A percentile compares a stretch with the other conserved stretches of the same genome.
Evolutionary conservation across 495 filamentous ascomycete genomes (phyloP).

Genomic region (Penicillium alfredii): DNA sequence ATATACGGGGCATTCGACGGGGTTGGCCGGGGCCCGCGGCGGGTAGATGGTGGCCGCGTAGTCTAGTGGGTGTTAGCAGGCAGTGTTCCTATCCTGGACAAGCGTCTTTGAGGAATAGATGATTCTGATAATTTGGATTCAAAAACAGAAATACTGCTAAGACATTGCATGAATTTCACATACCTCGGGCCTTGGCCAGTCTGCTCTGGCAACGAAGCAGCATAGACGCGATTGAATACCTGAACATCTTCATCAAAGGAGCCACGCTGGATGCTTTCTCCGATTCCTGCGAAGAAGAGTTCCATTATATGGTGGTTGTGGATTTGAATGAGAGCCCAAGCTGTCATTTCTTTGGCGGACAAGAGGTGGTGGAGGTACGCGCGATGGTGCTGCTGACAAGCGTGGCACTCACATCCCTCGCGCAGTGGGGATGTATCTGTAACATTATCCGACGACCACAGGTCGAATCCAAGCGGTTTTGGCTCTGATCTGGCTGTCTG

Average conservation of each 20-base stretch:
- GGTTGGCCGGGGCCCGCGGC: conserved; percentile 55
- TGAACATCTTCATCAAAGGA: conserved; percentile 57
- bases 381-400: conserved; percentile 76
- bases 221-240: conserved; percentile 58
- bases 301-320: conserved; percentile 76
- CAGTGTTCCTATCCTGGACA: too few species aligned
- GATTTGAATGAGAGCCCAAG: conserved; percentile 84
- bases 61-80: conserved; percentile 29
- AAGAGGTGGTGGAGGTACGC: conserved; percentile 87
- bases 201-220: conserved; percentile 59
- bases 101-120: too few species aligned
- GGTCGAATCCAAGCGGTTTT: conserved; percentile 63
- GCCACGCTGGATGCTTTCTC: conserved; percentile 51
- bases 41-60: conserved; percentile 82
- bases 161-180: too few species aligned
- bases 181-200: conserved; percentile 75
- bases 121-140: too few species aligned
- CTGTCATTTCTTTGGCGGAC: conserved; percentile 88
- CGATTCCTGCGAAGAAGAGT: conserved; percentile 65
- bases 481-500: conserved; percentile 11
- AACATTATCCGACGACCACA: conserved; percentile 58
- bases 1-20: conserved; percentile 64
- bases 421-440: conserved; percentile 53
- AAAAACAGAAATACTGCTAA: background rate
- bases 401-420: conserved; percentile 67